Evolutionary conservation across 305 asterid genomes (phyloP).

Genomic region (Salvia sclarea): DNA sequence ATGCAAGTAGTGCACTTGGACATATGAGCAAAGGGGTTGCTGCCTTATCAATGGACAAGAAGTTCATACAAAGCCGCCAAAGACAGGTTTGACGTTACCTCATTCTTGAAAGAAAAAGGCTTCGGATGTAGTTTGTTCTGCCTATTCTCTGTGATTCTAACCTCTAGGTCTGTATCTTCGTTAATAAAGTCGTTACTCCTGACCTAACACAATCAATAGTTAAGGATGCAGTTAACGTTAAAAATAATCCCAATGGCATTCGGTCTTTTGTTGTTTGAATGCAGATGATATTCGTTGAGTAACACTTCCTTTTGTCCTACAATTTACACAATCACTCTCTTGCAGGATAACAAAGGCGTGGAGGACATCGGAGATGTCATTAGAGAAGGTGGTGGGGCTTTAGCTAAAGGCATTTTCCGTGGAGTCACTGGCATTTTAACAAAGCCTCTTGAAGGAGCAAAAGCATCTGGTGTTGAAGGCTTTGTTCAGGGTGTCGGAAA

Average conservation of each 20-base stretch:
- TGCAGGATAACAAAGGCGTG: conserved; percentile 93
- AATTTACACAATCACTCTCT: conserved; percentile 13
- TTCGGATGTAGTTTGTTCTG: conserved; percentile 15
- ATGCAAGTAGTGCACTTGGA: conserved; percentile 99
- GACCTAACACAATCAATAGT: not conserved
- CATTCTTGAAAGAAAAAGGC: not conserved
- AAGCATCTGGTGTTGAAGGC: conserved; percentile 99
- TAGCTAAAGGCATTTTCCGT: conserved; percentile 95
- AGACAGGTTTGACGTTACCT: conserved; percentile 61
- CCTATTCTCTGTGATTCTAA: conserved; percentile 19
- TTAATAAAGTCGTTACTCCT: conserved; percentile 1
- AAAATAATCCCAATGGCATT: conserved; percentile 12
- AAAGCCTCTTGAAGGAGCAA: conserved; percentile 99
- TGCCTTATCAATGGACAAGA: conserved; percentile 98
- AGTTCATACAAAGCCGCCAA: conserved; percentile 98
- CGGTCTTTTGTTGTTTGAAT: conserved; percentile 12
- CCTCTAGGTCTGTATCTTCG: conserved; percentile 5
- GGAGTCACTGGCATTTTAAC: conserved; percentile 98
- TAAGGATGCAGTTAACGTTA: not conserved
- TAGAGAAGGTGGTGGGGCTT: conserved; percentile 99
- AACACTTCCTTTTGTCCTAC: conserved; percentile 17
- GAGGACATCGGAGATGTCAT: conserved; percentile 98
- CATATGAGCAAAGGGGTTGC: conserved; percentile 99
- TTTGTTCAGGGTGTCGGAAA: conserved; percentile 99
- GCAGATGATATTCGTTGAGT: conserved; percentile 8